Percentiles rank a stretch among this genome's conserved stretches.
Conservation (phyloP, 2,329 filamentous ascomycete species). For the Daldinia eschscholtzii region DNA sequence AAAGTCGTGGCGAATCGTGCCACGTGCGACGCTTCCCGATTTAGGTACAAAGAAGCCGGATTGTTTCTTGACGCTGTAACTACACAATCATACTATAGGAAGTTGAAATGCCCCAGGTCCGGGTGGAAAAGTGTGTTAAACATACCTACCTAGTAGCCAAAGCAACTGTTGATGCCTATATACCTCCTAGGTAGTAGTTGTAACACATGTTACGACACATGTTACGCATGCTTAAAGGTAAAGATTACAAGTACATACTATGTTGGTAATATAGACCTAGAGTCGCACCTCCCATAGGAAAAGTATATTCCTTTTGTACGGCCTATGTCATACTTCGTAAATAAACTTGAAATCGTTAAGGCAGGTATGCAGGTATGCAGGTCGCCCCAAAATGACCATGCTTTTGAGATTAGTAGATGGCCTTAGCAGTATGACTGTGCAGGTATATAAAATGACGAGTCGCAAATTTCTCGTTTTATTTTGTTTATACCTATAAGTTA, state of each 20-base stretch:
- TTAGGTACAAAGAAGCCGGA: slow-evolving; percentile 18
- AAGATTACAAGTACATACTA: not conserved
- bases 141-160: too few relatives aligned
- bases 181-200: not conserved
- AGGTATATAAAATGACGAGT: not conserved
- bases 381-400: not conserved
- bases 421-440: not conserved
- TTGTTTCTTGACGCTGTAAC: not conserved
- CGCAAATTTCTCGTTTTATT: too few relatives aligned
- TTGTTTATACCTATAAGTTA: not conserved
- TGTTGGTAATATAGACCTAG: not conserved
- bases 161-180: too few relatives aligned
- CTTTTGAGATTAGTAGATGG: not conserved
- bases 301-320: not conserved
- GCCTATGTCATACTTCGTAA: slow-evolving; percentile 7
- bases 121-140: not conserved
- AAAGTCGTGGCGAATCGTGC: slow-evolving; percentile 28
- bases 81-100: not conserved
- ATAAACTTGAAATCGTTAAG: slow-evolving; percentile 6
- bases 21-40: slow-evolving; percentile 40
- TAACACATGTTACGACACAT: not conserved
- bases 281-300: not conserved
- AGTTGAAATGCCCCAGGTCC: not conserved
- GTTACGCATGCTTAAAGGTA: not conserved
- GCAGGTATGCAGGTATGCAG: slow-evolving; percentile 5